Evolutionary conservation across 768 basidiomycete species (phyloP), one percentile per base, ranked within the genome.

Genomic region (Cyclocybe aegerita): DNA sequence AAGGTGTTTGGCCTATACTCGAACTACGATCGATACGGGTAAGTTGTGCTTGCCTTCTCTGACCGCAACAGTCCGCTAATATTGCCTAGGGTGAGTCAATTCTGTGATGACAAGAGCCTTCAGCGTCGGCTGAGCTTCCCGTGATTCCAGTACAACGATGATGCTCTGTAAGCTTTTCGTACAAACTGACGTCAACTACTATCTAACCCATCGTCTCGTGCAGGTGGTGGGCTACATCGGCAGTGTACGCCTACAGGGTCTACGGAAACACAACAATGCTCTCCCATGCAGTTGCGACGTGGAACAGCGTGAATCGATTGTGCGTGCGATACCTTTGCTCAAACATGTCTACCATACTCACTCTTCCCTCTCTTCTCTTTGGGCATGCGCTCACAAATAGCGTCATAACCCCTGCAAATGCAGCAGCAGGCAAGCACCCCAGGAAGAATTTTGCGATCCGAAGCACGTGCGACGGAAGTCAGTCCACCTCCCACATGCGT

Each of bases 171-270:
- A 50, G 69, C 60, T 2, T 23, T 23, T 5, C 23, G 23, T 23
- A 3, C 7, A 12, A 12, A 16, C 31, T 46, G 10, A 14, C 32
- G 9, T 34, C 34, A 15, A 32, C 40, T 32, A 17, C 31, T 10
- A 34, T 12, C 43, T 40, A 11, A 7, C 5, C 23, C 23, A 10
- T 6, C 12, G 15, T 23, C 37, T 4, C 36, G 39, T 11, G 23
- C 30, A 63, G 78, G 52, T 81, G 79, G 79, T 81, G 80, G 80
- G 80, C 76, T 3, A 73, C 70, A 49, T 73, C 78, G n/a, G 75
- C 77, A 0, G 58, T 75, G 37, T 78, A 80, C 45, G 78, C 70
- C 6, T 74, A 76, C 55, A 69, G 75, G 46, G 75, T 75, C 3
- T 81, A 81, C 48, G 63, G 61, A n/a, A 74, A 79, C 53, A 49